These are phyloP conservation scores for Boletus rubropictus DNA, from an alignment of 768 basidiomycete species.

Conservation along the genomic window DNA sequence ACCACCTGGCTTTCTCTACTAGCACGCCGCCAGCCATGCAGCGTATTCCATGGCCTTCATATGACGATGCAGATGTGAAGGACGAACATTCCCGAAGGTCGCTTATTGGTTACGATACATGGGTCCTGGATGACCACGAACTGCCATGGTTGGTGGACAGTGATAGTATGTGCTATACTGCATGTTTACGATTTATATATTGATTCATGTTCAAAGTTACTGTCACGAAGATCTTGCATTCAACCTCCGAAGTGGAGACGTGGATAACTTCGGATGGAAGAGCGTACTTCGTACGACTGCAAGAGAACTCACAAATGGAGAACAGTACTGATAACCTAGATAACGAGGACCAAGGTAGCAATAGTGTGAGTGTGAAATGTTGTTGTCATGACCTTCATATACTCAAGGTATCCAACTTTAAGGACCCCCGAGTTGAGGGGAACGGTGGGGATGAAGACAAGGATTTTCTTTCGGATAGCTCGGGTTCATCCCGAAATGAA, in stretches of 20 bases:
- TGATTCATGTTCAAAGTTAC: conserved; percentile 40
- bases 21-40: conserved; percentile 70
- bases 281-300: conserved; percentile 70
- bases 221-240: conserved; percentile 58
- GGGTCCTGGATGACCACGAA: conserved; percentile 60
- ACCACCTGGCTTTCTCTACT: conserved; percentile 70
- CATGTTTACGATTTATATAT: background rate
- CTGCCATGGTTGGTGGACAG: conserved; percentile 71
- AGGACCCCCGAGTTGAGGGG: conserved; percentile 6
- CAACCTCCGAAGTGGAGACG: conserved; percentile 58
- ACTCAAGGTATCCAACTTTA: conserved; percentile 4
- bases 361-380: conserved; percentile 33
- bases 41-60: conserved; percentile 76
- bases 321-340: background rate
- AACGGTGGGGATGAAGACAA: conserved; percentile 8
- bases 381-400: background rate
- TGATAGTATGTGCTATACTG: conserved; percentile 46
- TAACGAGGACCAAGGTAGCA: conserved; percentile 47
- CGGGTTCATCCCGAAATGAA: conserved; percentile 7
- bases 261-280: conserved; percentile 86
- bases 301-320: conserved; percentile 32
- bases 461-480: conserved; percentile 1
- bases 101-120: conserved; percentile 57
- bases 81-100: conserved; percentile 30
- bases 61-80: conserved; percentile 37